Percentiles rank a stretch among this genome's conserved stretches.
phyloP scores from a whole-genome alignment of 306 rosid genomes.

The Cucurbita moschata region DNA sequence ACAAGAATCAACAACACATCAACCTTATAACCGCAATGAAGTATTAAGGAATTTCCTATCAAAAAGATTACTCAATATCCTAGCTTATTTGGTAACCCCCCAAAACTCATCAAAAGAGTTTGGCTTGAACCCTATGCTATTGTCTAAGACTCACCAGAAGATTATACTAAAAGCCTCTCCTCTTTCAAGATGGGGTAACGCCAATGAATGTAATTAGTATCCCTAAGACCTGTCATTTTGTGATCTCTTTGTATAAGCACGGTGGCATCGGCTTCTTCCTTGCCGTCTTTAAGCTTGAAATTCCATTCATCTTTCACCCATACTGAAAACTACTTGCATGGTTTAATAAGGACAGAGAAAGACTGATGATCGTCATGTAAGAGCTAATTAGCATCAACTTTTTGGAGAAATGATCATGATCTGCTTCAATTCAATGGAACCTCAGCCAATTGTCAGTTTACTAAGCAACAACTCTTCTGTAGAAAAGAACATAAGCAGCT shows the following conservation, averaged over 20 bases:
- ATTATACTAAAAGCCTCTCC: background rate
- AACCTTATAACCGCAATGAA: background rate
- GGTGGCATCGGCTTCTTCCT: background rate
- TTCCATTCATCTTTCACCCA: background rate
- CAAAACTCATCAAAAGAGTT: slow-evolving; percentile 1
- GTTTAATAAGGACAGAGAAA: background rate
- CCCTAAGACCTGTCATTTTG: background rate
- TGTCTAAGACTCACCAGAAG: background rate
- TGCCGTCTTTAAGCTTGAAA: background rate
- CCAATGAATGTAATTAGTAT: slow-evolving; percentile 2
- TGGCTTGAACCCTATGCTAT: background rate
- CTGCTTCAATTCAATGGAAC: background rate
- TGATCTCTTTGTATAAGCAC: background rate
- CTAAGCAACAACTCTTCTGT: slow-evolving; percentile 51
- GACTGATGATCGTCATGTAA: background rate
- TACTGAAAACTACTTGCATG: background rate
- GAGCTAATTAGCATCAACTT: background rate
- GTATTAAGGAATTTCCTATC: background rate
- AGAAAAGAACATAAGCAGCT: slow-evolving; percentile 95
- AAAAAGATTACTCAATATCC: background rate
- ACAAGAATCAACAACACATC: slow-evolving; percentile 1
- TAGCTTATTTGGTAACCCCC: background rate
- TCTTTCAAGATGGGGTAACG: background rate
- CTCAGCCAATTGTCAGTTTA: background rate
- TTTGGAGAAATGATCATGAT: background rate